phyloP scores from a whole-genome alignment of 768 basidiomycete genomes.

The Mycena haematopus region DNA sequence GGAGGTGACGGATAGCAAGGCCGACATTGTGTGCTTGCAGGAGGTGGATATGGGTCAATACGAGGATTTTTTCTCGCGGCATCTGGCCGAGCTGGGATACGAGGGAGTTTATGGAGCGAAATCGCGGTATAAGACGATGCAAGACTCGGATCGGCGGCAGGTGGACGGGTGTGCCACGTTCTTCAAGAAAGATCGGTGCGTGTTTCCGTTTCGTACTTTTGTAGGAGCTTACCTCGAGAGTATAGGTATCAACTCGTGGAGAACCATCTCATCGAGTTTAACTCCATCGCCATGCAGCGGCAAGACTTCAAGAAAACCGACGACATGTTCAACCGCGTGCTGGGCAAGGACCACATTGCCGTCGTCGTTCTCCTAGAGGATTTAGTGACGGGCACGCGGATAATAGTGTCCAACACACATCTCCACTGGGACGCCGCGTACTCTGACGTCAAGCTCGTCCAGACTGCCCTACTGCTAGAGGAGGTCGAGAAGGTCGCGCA shows the following conservation, averaged over 20 bases:
- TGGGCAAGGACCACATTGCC: conserved; percentile 94
- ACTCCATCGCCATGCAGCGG: conserved; percentile 89
- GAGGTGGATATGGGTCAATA: conserved; percentile 94
- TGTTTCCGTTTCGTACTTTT: conserved; percentile 30
- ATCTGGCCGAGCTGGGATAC: conserved; percentile 78
- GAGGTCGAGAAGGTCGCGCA: conserved; percentile 90
- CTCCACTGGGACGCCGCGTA: conserved; percentile 92
- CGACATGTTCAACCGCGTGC: conserved; percentile 99
- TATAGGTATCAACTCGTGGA: conserved; percentile 90
- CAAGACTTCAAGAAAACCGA: conserved; percentile 96
- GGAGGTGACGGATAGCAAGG: conserved; percentile 80
- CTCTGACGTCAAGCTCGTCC: conserved; percentile 97
- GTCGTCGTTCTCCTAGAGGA: conserved; percentile 88
- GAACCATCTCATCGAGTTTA: conserved; percentile 93
- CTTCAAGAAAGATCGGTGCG: conserved; percentile 88
- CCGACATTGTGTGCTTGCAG: conserved; percentile 94
- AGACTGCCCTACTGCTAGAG: conserved; percentile 89
- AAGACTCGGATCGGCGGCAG: conserved; percentile 78
- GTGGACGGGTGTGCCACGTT: conserved; percentile 98
- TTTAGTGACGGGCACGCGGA: conserved; percentile 82
- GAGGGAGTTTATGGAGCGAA: conserved; percentile 93
- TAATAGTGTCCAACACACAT: conserved; percentile 91
- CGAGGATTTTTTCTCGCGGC: conserved; percentile 86
- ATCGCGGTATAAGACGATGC: conserved; percentile 93
- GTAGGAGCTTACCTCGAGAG: conserved; percentile 19